These are phyloP conservation scores for Bassia scoparia DNA, from an alignment of 148 eudicot genomes.

Conservation along the genomic window DNA sequence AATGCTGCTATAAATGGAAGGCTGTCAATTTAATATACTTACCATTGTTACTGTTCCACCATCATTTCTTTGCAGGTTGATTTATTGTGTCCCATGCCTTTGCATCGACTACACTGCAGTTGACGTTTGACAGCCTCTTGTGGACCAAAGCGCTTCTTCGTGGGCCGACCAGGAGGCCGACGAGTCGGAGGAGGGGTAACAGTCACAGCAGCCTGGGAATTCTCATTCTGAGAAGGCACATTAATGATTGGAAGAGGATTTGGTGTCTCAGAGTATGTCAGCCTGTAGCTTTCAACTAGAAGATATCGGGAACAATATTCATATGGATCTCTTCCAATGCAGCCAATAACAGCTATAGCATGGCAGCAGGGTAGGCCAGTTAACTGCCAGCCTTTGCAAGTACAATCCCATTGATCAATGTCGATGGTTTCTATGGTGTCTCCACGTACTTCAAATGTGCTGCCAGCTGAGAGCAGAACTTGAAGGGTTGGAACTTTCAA, in stretches of 20 bases:
- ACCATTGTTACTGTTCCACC: constrained; percentile 24
- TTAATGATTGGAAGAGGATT: constrained; percentile 57
- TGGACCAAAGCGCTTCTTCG: constrained; percentile 51
- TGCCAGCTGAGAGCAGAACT: constrained; percentile 48
- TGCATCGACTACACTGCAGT: constrained; percentile 87
- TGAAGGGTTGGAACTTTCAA: constrained; percentile 52
- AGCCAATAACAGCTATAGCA: constrained; percentile 63
- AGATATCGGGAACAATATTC: constrained; percentile 71
- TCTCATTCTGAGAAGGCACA: constrained; percentile 37
- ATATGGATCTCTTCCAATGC: constrained; percentile 48
- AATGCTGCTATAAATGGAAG: not conserved
- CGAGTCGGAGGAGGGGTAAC: constrained; percentile 92
- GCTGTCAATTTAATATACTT: constrained; percentile 14
- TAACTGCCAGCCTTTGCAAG: constrained; percentile 84
- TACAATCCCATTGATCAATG: constrained; percentile 65
- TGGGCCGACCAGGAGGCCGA: constrained; percentile 91
- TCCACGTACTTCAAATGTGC: constrained; percentile 74
- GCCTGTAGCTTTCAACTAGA: constrained; percentile 54
- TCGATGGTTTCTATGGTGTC: constrained; percentile 71
- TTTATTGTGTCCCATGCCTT: constrained; percentile 84
- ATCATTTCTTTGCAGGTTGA: constrained; percentile 72
- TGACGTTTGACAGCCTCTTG: constrained; percentile 68
- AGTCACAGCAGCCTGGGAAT: constrained; percentile 41
- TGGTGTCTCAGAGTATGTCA: constrained; percentile 65
- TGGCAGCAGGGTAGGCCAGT: constrained; percentile 89